Evolutionary conservation across 2,329 filamentous ascomycete genomes (phyloP).

Genomic region (Claviceps lovelessii): DNA sequence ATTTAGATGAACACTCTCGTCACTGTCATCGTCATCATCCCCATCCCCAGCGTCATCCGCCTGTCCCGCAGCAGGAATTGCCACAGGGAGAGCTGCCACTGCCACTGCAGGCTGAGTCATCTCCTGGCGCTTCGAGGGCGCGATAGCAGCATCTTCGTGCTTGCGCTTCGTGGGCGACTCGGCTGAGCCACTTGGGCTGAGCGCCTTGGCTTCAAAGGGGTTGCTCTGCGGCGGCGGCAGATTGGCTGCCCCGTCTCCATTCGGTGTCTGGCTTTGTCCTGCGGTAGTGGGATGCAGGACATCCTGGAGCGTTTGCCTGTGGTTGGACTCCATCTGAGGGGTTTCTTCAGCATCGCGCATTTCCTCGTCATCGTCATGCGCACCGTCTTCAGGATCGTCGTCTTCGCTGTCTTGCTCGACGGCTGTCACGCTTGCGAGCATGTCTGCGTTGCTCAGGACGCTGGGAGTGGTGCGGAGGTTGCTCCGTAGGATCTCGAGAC

Average conservation of each 20-base stretch:
- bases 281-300: conserved; percentile 10
- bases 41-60: conserved; percentile 28
- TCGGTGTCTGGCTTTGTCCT: conserved; percentile 8
- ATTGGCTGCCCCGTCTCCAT: conserved; percentile 12
- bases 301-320: neutral
- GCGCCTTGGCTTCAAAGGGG: conserved; percentile 19
- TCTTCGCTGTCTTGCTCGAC: conserved; percentile 27
- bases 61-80: conserved; percentile 10
- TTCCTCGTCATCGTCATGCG: conserved; percentile 9
- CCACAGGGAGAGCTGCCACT: conserved; percentile 5
- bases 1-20: conserved; percentile 43
- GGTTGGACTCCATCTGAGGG: neutral
- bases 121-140: conserved; percentile 27
- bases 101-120: conserved; percentile 15
- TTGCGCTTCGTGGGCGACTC: conserved; percentile 24
- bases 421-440: conserved; percentile 16
- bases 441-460: conserved; percentile 13
- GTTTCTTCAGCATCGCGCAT: neutral
- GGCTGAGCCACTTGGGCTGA: neutral
- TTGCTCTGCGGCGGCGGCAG: conserved; percentile 20
- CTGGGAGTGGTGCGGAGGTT: conserved; percentile 34
- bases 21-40: conserved; percentile 27
- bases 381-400: conserved; percentile 13
- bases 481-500: conserved; percentile 56
- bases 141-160: conserved; percentile 21